Evolutionary conservation across 1,284 basidiomycete genomes (phyloP), one percentile per base, ranked within the genome.

Genomic region (Spongiforma sp.): DNA sequence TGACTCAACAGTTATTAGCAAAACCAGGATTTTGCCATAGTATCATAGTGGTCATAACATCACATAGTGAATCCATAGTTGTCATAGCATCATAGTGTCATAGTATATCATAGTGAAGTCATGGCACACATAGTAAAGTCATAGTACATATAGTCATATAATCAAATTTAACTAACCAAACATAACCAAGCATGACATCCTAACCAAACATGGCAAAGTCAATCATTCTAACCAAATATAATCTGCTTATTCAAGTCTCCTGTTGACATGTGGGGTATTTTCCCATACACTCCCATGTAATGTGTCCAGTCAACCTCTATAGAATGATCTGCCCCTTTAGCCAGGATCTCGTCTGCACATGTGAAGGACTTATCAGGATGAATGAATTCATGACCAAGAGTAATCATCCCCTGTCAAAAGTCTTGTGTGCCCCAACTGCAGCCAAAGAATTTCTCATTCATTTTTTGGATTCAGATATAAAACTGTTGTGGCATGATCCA

Each of bases 271-370:
- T 21, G 34, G 9, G 65, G 64, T 3, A 55, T 2, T 1, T 24
- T 41, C 7, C 65, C 64, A 0, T 60, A 54, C 26, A 62, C 32
- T 0, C 53, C 3, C 0, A 60, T 58, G 9, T 67, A 67, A 15
- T 66, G 60, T 0, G 59, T 1, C 2, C 32, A 24, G 14, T 71
- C 67, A 0, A 63, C 33, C 1, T 54, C 15, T 0, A 37, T 59
- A 2, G 60, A 71, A 26, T 69, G 67, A 11, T 69, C 69, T 0
- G 67, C 58, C 7, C 61, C 60, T 36, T 69, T 64, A 0, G 67
- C 58, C 1, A 69, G 58, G 1, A 71, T 7, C 5, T 66, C 48
- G 0, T 69, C 59, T 0, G 50, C 46, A 19, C 5, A 8, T 4
- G 60, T 53, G 26, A 67, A 64, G 0, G 34, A 30, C 9, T 59